phyloP scores from a whole-genome alignment of 257 asterid species.

The Lavandula angustifolia region DNA sequence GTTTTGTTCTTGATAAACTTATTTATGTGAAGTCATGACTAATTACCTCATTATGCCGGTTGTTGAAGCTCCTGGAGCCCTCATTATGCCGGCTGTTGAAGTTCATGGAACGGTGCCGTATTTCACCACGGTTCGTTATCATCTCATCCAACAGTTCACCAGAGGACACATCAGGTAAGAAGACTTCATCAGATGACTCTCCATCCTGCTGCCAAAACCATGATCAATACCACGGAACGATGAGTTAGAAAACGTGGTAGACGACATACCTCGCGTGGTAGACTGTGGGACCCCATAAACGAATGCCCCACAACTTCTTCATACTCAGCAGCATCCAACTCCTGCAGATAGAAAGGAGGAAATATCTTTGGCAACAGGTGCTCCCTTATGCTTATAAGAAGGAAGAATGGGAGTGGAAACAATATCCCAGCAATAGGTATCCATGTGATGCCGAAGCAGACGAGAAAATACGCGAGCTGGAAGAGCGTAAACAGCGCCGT shows the following conservation, averaged over 20 bases:
- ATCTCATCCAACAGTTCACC: conserved; percentile 82
- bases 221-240: neutral
- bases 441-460: conserved; percentile 90
- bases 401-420: conserved; percentile 83
- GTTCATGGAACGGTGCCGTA: conserved; percentile 65
- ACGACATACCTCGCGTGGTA: conserved; percentile 36
- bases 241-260: neutral
- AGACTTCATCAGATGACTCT: conserved; percentile 37
- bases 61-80: conserved; percentile 59
- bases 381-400: conserved; percentile 71
- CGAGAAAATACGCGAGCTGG: conserved; percentile 58
- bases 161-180: conserved; percentile 42
- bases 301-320: conserved; percentile 73
- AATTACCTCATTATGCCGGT: conserved; percentile 40
- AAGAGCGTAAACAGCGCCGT: conserved; percentile 65
- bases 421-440: conserved; percentile 87
- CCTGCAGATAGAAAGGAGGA: conserved; percentile 63
- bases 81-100: conserved; percentile 46
- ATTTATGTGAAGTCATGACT: too few relatives aligned
- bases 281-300: conserved; percentile 32
- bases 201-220: conserved; percentile 40
- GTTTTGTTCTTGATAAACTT: too few relatives aligned
- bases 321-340: conserved; percentile 89
- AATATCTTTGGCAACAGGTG: conserved; percentile 73
- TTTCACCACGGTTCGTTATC: conserved; percentile 75